A percentile compares a stretch with the other conserved stretches of the same genome.
Conservation (phyloP, 495 filamentous ascomycete species). For the Melanomma pulvis-pyrius region DNA sequence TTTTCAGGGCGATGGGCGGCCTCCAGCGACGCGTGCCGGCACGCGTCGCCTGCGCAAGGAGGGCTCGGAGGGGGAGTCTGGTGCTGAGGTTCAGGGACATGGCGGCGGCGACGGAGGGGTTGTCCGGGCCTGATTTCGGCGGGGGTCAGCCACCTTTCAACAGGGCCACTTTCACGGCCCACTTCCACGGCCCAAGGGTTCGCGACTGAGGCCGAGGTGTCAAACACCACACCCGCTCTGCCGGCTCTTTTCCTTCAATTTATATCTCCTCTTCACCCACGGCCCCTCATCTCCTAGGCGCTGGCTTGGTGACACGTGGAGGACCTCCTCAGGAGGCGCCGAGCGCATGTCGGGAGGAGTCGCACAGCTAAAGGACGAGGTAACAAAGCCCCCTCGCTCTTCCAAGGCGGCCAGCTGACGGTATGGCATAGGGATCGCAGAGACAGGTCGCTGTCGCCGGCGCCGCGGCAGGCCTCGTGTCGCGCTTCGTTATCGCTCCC, state of each 20-base stretch:
- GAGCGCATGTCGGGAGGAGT: constrained; percentile 74
- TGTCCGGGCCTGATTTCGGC: background rate
- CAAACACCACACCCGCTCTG: constrained; percentile 11
- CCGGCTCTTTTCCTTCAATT: constrained; percentile 7
- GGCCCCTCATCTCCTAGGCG: constrained; percentile 4
- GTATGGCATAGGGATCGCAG: constrained; percentile 67
- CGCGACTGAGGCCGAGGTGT: constrained; percentile 10
- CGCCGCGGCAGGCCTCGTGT: constrained; percentile 84
- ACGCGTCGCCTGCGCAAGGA: background rate
- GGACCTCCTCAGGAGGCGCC: background rate
- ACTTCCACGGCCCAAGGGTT: no score
- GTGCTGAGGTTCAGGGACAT: constrained; percentile 28
- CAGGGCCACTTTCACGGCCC: background rate
- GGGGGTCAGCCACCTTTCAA: background rate
- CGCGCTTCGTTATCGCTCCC: constrained; percentile 88
- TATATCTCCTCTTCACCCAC: background rate
- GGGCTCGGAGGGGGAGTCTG: constrained; percentile 14
- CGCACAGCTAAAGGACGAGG: constrained; percentile 87
- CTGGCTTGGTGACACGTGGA: background rate
- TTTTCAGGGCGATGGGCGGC: background rate
- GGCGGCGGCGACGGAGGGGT: constrained; percentile 2
- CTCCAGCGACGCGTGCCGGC: background rate
- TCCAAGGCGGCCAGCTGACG: background rate
- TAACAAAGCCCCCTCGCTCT: constrained; percentile 39
- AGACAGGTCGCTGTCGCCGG: constrained; percentile 82